A percentile compares a stretch with the other conserved stretches of the same genome.
Conservation (phyloP, 345 rosid species). For the thale cress (Arabidopsis thaliana) region TAIR10.1 NC_003076.8:4128501-4129000, state of each 20-base stretch:
- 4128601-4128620: slow-evolving; percentile 70
- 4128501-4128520: slow-evolving; percentile 95
- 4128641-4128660: slow-evolving; percentile 81
- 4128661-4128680: slow-evolving; percentile 18
- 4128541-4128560: slow-evolving; percentile 56
- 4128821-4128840: neutral
- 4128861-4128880: neutral
- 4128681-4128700: neutral
- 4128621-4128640: slow-evolving; percentile 76
- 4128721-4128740: neutral
- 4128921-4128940: too few species aligned
- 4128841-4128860: neutral
- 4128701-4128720: neutral
- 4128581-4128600: slow-evolving; percentile 75
- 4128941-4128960: neutral
- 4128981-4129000: neutral
- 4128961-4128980: neutral
- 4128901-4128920: too few species aligned
- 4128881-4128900: too few species aligned
- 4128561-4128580: slow-evolving; percentile 65
- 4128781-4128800: neutral
- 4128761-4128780: neutral
- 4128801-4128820: slow-evolving; percentile 1
- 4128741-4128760: slow-evolving; percentile 4
- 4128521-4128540: slow-evolving; percentile 80